Evolutionary conservation across 1,139 yeast species (phyloP).

Genomic region (Lodderomyces orthopsilosis): DNA sequence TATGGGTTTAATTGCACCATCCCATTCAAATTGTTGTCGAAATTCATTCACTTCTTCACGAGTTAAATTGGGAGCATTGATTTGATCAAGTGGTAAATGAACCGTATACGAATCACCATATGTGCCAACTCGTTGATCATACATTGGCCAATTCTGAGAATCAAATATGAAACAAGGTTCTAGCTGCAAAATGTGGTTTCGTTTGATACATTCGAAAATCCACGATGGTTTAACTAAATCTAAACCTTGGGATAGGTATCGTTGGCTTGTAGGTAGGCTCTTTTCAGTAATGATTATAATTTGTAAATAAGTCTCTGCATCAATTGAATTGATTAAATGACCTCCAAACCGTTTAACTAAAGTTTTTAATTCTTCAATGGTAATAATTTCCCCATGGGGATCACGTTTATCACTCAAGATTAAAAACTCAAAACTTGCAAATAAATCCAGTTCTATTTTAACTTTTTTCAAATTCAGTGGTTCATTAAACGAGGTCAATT

Average conservation of each 20-base stretch:
- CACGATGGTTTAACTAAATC: slow-evolving; percentile 69
- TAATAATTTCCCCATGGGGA: slow-evolving; percentile 23
- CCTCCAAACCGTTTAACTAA: slow-evolving; percentile 56
- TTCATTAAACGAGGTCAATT: slow-evolving; percentile 13
- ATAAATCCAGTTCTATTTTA: slow-evolving; percentile 21
- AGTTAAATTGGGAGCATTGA: slow-evolving; percentile 8
- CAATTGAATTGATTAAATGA: slow-evolving; percentile 19
- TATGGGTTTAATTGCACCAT: slow-evolving; percentile 15
- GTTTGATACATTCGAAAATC: slow-evolving; percentile 63
- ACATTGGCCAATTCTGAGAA: slow-evolving; percentile 15
- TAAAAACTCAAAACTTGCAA: slow-evolving; percentile 26
- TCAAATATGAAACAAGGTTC: slow-evolving; percentile 59
- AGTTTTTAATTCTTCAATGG: slow-evolving; percentile 32
- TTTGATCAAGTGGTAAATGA: slow-evolving; percentile 15
- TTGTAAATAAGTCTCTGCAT: slow-evolving; percentile 15
- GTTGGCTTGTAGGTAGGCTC: slow-evolving; percentile 43
- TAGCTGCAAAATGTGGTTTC: slow-evolving; percentile 42
- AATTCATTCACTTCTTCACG: slow-evolving; percentile 6
- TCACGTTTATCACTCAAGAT: slow-evolving; percentile 44
- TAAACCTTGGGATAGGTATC: slow-evolving; percentile 44
- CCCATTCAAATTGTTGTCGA: slow-evolving; percentile 13
- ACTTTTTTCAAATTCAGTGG: slow-evolving; percentile 10
- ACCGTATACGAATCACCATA: slow-evolving; percentile 55
- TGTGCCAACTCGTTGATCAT: slow-evolving; percentile 35
- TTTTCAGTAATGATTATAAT: slow-evolving; percentile 48